Evolutionary conservation across 1,284 basidiomycete genomes (phyloP).

Genomic region (Butyriboletus pseudospeciosus): DNA sequence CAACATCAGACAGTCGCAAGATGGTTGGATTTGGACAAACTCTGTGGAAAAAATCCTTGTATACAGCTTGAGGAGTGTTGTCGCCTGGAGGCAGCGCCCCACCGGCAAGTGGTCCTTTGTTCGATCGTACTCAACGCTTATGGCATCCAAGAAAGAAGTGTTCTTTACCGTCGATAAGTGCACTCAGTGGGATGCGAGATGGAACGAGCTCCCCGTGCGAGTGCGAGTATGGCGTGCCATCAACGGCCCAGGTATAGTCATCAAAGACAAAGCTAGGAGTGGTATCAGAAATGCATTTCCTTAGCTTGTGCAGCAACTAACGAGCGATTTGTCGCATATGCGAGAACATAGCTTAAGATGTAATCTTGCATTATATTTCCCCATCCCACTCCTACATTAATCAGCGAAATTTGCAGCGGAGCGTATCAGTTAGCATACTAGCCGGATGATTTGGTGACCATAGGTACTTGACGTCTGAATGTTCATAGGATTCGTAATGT

Average conservation of each 20-base stretch:
- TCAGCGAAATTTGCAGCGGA: constrained; percentile 1
- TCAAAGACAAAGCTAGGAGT: constrained; percentile 38
- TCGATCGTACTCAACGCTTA: neutral
- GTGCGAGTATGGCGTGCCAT: constrained; percentile 27
- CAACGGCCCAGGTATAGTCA: constrained; percentile 35
- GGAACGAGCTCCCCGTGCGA: constrained; percentile 33
- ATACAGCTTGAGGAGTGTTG: constrained; percentile 32
- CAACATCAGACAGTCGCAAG: constrained; percentile 22
- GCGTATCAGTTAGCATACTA: constrained; percentile 1
- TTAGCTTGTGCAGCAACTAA: constrained; percentile 19
- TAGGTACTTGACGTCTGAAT: constrained; percentile 26
- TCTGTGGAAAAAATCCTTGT: constrained; percentile 33
- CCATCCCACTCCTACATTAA: constrained; percentile 32
- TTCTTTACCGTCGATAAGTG: constrained; percentile 23
- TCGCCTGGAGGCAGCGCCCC: constrained; percentile 31
- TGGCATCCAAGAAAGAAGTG: neutral
- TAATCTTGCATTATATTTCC: constrained; percentile 43
- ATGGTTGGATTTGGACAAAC: constrained; percentile 36
- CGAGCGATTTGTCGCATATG: constrained; percentile 33
- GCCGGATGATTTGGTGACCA: constrained; percentile 29
- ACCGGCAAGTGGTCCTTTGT: constrained; percentile 37
- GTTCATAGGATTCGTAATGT: constrained; percentile 22
- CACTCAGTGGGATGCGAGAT: constrained; percentile 33
- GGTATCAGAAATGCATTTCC: neutral
- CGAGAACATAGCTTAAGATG: constrained; percentile 34